phyloP scores from a whole-genome alignment of 2,329 filamentous ascomycete genomes.

The Neonectria hederae region DNA sequence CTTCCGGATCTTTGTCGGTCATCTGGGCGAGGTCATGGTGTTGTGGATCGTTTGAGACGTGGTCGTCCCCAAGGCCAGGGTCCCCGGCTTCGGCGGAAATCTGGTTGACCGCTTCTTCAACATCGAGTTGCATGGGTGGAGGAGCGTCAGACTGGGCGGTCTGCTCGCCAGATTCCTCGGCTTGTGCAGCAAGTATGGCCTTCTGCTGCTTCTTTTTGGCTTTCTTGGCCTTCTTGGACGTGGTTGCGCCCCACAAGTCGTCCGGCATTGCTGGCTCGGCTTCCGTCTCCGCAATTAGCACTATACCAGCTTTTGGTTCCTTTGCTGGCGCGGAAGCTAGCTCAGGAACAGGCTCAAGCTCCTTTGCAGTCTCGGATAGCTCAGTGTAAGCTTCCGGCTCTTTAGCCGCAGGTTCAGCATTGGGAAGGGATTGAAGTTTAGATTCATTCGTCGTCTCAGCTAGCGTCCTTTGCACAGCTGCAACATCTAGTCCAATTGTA shows the following conservation, averaged over 20 bases:
- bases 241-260: slow-evolving; percentile 12
- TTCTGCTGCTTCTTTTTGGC: slow-evolving; percentile 12
- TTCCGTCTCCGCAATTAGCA: slow-evolving; percentile 1
- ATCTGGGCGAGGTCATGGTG: slow-evolving; percentile 4
- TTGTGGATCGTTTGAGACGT: slow-evolving; percentile 11
- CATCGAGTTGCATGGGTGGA: slow-evolving; percentile 8
- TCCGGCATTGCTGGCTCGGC: slow-evolving; percentile 7
- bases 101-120: slow-evolving; percentile 22
- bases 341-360: neutral
- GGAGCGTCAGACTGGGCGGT: slow-evolving; percentile 3
- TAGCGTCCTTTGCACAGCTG: neutral
- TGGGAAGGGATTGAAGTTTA: neutral
- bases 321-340: neutral
- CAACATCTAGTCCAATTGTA: neutral
- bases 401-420: neutral
- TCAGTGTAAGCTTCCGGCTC: neutral
- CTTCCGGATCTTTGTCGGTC: neutral
- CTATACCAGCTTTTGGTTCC: neutral
- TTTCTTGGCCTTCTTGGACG: slow-evolving; percentile 18
- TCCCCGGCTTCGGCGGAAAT: slow-evolving; percentile 16
- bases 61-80: slow-evolving; percentile 1
- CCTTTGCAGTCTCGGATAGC: neutral
- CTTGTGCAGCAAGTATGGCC: slow-evolving; percentile 10
- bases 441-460: neutral
- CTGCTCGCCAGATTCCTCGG: slow-evolving; percentile 9